These are phyloP conservation scores for Eimeria brunetti DNA, from an alignment of 169 alveolate species.

Conservation along the genomic window DNA sequence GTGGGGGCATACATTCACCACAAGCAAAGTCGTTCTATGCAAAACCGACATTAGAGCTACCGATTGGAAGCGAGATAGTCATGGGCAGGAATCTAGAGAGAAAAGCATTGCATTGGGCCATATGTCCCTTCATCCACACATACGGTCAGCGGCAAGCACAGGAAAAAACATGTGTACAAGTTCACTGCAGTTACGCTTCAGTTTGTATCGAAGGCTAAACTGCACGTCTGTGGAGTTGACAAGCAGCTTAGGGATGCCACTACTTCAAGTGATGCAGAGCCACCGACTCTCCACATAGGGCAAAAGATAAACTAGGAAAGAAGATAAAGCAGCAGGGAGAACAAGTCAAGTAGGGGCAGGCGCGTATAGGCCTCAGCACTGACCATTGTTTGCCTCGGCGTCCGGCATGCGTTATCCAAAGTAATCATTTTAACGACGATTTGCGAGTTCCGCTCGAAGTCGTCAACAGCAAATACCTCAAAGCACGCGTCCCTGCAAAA, in stretches of 20 bases:
- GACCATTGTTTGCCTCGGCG: constrained; percentile 54
- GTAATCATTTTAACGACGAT: constrained; percentile 74
- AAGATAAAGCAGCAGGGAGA: not conserved
- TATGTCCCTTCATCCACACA: not conserved
- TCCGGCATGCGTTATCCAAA: constrained; percentile 37
- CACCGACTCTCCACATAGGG: not conserved
- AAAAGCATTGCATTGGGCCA: not conserved
- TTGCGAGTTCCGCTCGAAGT: constrained; percentile 72
- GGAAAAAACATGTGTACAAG: not conserved
- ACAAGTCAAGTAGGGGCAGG: not conserved
- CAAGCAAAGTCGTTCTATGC: not conserved
- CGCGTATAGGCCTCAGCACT: not conserved
- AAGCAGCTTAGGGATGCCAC: not conserved
- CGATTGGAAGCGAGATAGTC: not conserved
- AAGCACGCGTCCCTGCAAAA: constrained; percentile 74
- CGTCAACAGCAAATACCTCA: constrained; percentile 78
- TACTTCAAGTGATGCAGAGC: not conserved
- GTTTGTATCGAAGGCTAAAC: not conserved
- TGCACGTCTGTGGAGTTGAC: not conserved
- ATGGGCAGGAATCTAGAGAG: not conserved
- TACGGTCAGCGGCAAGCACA: not conserved
- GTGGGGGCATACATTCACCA: not conserved
- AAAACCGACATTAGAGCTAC: not conserved
- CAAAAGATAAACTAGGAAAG: not conserved
- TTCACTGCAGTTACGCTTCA: not conserved